These are phyloP conservation scores for Petunia axillaris DNA, from an alignment of 257 asterid genomes.

Conservation along the genomic window DNA sequence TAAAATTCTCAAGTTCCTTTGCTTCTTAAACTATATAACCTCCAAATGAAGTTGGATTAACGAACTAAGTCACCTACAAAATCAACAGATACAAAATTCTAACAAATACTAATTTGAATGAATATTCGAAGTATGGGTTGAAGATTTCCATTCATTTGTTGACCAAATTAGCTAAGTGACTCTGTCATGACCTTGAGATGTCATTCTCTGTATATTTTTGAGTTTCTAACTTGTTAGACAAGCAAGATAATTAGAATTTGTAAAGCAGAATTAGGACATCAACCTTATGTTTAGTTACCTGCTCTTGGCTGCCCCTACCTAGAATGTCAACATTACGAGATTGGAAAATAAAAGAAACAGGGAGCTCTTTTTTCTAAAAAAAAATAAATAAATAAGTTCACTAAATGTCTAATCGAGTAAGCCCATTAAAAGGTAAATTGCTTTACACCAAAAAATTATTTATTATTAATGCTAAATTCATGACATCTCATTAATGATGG, in stretches of 20 bases:
- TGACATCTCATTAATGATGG: too few species aligned
- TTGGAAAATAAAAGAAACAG: not conserved
- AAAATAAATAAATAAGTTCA: too few species aligned
- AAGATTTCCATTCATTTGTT: constrained; percentile 38
- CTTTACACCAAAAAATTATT: too few species aligned
- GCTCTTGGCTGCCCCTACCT: not conserved
- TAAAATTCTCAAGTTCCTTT: not conserved
- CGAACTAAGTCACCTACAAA: constrained; percentile 19
- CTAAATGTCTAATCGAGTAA: too few species aligned
- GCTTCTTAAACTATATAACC: not conserved
- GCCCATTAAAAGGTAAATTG: too few species aligned
- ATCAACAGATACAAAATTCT: not conserved
- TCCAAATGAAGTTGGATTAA: constrained; percentile 19
- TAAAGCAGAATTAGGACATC: constrained; percentile 21
- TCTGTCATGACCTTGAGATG: constrained; percentile 27
- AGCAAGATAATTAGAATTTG: not conserved
- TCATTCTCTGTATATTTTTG: not conserved
- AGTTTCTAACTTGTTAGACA: not conserved
- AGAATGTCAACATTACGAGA: not conserved
- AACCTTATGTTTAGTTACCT: constrained; percentile 10
- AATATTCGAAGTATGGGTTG: constrained; percentile 31
- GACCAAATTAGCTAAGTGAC: constrained; percentile 44
- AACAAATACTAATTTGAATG: constrained; percentile 12
- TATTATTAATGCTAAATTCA: too few species aligned
- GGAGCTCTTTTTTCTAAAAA: too few species aligned